Evolutionary conservation across 1,284 basidiomycete genomes (phyloP).

Genomic region (Fomitiporia mediterranea): DNA sequence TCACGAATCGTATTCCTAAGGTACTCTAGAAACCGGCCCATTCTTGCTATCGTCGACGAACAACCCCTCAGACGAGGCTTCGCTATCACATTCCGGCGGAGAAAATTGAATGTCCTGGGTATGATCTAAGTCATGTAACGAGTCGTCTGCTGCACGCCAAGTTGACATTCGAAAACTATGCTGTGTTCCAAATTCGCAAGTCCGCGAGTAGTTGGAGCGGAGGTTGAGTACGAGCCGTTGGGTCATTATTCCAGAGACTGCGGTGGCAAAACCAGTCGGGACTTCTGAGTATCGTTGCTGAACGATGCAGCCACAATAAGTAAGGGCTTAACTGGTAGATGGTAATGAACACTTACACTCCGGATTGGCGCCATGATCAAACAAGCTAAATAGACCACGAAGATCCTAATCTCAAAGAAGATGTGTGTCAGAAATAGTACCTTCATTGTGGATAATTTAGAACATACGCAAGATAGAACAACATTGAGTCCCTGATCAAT

Average conservation of each 20-base stretch:
- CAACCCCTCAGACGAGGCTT: neutral
- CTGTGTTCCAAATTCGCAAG: neutral
- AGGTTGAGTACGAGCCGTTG: constrained; percentile 5
- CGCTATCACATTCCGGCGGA: neutral
- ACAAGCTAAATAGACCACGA: neutral
- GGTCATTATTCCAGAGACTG: constrained; percentile 5
- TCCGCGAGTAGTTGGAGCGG: neutral
- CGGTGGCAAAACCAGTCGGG: constrained; percentile 3
- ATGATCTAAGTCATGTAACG: too few relatives aligned
- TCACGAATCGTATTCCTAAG: too few relatives aligned
- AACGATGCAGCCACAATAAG: neutral
- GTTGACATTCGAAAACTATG: neutral
- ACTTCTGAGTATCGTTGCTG: constrained; percentile 3
- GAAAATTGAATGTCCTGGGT: too few relatives aligned
- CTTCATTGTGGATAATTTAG: neutral
- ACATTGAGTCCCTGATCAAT: constrained; percentile 5
- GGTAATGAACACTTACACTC: neutral
- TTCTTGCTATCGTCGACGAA: neutral
- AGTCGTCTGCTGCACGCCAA: neutral
- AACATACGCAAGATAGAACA: constrained; percentile 4
- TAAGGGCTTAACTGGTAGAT: neutral
- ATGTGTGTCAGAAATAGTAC: too few relatives aligned
- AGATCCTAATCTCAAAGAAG: too few relatives aligned
- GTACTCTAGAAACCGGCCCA: too few relatives aligned
- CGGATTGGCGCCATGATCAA: constrained; percentile 1